Percentiles rank a stretch among this genome's conserved stretches.
Evolutionary conservation across 179 eudicot species (phyloP).

Genomic region (Heliamphora pulchella): DNA sequence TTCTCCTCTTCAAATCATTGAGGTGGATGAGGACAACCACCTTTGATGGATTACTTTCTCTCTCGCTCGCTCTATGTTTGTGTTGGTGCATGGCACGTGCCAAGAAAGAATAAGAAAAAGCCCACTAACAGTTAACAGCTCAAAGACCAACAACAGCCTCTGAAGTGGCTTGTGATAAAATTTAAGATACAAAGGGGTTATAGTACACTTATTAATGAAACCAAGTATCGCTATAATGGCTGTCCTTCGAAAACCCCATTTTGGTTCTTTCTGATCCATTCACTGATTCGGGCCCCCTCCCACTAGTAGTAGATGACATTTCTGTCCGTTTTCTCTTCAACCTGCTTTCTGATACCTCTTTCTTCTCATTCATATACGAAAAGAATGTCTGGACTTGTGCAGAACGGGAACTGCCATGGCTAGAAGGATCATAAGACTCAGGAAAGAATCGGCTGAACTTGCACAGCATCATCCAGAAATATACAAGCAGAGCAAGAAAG

Average conservation of each 20-base stretch:
- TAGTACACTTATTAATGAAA: neutral
- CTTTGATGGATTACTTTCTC: no score
- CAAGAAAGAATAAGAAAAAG: no score
- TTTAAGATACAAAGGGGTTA: no score
- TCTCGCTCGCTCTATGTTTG: no score
- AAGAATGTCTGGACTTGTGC: conserved; percentile 41
- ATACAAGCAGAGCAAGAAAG: conserved; percentile 41
- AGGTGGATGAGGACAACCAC: no score
- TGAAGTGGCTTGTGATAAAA: no score
- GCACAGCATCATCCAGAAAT: conserved; percentile 27
- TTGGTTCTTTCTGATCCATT: conserved; percentile 18
- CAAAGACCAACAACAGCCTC: no score
- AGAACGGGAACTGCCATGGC: conserved; percentile 22
- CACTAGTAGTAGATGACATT: conserved; percentile 12
- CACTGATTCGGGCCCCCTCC: conserved; percentile 25
- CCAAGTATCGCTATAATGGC: conserved; percentile 5
- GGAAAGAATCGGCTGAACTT: conserved; percentile 32
- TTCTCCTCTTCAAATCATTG: no score
- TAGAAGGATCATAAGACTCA: conserved; percentile 12
- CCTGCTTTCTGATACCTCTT: conserved; percentile 35
- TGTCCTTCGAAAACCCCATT: conserved; percentile 5
- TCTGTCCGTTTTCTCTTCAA: conserved; percentile 41
- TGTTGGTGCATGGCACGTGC: no score
- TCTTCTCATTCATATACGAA: conserved; percentile 57
- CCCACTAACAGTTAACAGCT: no score